Evolutionary conservation across 208 protist genomes (phyloP).

Genomic region (Leishmania arabica): DNA sequence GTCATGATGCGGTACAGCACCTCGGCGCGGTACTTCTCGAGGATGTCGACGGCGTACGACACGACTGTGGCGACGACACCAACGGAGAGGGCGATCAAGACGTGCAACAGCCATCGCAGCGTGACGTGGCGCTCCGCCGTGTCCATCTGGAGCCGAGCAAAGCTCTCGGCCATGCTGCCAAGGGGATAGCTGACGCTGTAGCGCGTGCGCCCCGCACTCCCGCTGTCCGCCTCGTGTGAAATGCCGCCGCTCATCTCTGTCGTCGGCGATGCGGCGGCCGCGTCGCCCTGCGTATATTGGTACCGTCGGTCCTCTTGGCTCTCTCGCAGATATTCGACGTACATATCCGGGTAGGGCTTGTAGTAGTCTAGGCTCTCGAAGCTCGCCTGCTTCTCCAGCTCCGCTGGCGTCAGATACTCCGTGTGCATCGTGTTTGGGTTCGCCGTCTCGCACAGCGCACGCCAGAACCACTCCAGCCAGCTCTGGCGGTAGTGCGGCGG

Average conservation of each 20-base stretch:
- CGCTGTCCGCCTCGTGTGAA: neutral
- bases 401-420: slow-evolving; percentile 42
- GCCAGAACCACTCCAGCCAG: slow-evolving; percentile 28
- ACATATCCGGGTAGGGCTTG: slow-evolving; percentile 81
- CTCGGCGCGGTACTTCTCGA: slow-evolving; percentile 59
- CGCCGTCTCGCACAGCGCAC: slow-evolving; percentile 53
- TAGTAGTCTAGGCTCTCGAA: slow-evolving; percentile 90
- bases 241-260: slow-evolving; percentile 10
- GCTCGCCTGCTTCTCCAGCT: slow-evolving; percentile 59
- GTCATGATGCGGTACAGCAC: slow-evolving; percentile 49
- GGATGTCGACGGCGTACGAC: slow-evolving; percentile 62
- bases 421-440: slow-evolving; percentile 64
- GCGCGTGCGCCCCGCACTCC: neutral
- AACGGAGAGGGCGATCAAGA: slow-evolving; percentile 84
- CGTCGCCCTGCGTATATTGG: slow-evolving; percentile 13
- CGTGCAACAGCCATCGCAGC: slow-evolving; percentile 85
- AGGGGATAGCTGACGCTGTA: slow-evolving; percentile 3
- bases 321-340: slow-evolving; percentile 73
- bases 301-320: slow-evolving; percentile 17
- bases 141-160: slow-evolving; percentile 42
- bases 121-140: slow-evolving; percentile 53
- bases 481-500: slow-evolving; percentile 9
- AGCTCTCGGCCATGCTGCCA: slow-evolving; percentile 13
- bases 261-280: slow-evolving; percentile 7
- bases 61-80: slow-evolving; percentile 74